Base-by-base conservation (phyloP, 2,329 filamentous ascomycete species). In the Aspergillus floridensis region DNA sequence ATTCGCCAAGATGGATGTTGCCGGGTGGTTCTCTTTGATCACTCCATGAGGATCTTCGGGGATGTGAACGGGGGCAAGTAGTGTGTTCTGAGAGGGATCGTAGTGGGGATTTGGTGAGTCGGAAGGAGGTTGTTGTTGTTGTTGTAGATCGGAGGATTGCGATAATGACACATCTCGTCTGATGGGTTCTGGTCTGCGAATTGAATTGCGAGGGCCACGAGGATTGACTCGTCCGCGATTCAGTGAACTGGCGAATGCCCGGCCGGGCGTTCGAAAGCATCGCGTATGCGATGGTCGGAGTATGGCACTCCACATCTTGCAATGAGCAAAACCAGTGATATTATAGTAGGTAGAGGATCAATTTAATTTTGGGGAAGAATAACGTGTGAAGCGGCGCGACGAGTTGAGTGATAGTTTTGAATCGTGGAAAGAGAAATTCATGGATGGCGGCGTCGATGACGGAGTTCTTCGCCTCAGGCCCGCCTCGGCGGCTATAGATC, bases 11-110 rank as follows among this genome's bases (percentile, higher is more conserved):
- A 88, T 77, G 7, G 78, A 76, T 56, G 81, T 79, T 1, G 85
- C 84, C 0, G 86, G 86, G 64, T 88, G 86, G 1, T 74, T 78
- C 48, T 80, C 76, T 65, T 82, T 85, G 26, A 88, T 81, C 2
- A 88, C 79, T 50, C 78, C 82, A 76, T 84, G 72, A 1, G 84
- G 81, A 65, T 88, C 85, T 72, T 86, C 81, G 14, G 85, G 84
- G 26, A 88, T 83, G 64, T 86, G 76, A 2, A 88, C 85, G 10
- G 86, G 84, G 7, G 85, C 78, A 44, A 87, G 74, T 24, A 88
- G 80, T 35, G 78, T 76, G 65, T 81, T 82, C 56, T 77, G 74
- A 29, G 70, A 59, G 26, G 72, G 72, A 38, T 73, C 65, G 48
- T 74, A 74, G 58, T 80, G 77, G 8, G 82, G 72, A 47, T 77